A percentile compares a stretch with the other conserved stretches of the same genome.
Evolutionary conservation across 73 alveolate genomes (phyloP).

Genomic region (Paramecium sonneborni): DNA sequence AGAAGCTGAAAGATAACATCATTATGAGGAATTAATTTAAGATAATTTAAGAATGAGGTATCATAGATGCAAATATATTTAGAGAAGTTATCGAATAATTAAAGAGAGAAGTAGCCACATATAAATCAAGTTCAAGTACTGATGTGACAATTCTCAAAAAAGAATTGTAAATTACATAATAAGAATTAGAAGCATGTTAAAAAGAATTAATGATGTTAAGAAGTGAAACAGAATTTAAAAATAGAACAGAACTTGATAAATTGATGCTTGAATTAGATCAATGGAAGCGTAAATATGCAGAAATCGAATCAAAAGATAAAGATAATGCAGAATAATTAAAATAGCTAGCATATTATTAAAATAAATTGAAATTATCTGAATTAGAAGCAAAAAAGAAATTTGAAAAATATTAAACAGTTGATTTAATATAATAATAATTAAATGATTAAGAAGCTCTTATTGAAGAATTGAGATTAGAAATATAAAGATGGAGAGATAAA

Average conservation of each 20-base stretch:
- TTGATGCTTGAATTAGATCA: background rate
- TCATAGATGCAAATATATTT: background rate
- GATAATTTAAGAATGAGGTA: constrained; percentile 42
- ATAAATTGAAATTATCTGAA: background rate
- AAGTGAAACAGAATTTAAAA: background rate
- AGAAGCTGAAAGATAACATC: background rate
- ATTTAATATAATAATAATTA: background rate
- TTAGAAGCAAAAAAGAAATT: constrained; percentile 27
- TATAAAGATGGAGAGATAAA: background rate
- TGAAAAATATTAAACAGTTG: background rate
- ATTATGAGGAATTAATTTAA: constrained; percentile 26
- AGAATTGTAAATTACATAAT: background rate
- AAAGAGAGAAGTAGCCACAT: background rate
- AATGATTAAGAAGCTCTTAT: background rate
- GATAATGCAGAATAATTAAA: background rate
- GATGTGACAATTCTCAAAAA: background rate
- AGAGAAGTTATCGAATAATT: constrained; percentile 42
- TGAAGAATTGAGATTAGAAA: background rate
- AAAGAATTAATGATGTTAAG: background rate
- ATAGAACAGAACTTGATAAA: background rate
- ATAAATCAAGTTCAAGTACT: background rate
- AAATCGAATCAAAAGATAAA: background rate
- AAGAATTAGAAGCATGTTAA: background rate
- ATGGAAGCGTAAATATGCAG: background rate
- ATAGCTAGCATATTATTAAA: background rate